Percentiles rank a stretch among this genome's conserved stretches.
Conservation (phyloP, 805 yeast species). For the Helenozyma baotianmanensis region DNA sequence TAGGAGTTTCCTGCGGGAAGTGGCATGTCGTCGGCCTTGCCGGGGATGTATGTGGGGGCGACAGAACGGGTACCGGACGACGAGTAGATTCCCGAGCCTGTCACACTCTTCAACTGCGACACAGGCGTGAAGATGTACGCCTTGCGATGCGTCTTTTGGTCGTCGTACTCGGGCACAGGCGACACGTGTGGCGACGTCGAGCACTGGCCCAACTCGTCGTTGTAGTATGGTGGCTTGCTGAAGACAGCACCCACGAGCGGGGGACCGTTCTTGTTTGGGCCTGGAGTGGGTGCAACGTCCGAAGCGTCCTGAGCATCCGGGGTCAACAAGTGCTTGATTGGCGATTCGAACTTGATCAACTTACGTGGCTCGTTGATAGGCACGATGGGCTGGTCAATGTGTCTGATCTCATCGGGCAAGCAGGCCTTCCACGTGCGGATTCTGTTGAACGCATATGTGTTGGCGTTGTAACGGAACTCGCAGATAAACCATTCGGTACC, state of each 20-base stretch:
- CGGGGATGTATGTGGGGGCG: slow-evolving; percentile 10
- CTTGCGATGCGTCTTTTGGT: slow-evolving; percentile 28
- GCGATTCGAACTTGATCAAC: slow-evolving; percentile 76
- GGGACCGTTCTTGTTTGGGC: slow-evolving; percentile 77
- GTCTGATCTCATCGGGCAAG: slow-evolving; percentile 90
- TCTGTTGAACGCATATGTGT: slow-evolving; percentile 84
- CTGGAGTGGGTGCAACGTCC: slow-evolving; percentile 77
- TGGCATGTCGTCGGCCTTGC: slow-evolving; percentile 8
- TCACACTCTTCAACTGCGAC: slow-evolving; percentile 36
- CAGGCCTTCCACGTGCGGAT: slow-evolving; percentile 99
- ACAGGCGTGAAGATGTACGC: slow-evolving; percentile 43
- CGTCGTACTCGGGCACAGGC: slow-evolving; percentile 37
- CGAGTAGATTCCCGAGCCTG: slow-evolving; percentile 9
- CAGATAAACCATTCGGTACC: slow-evolving; percentile 89
- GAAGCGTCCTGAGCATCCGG: slow-evolving; percentile 72
- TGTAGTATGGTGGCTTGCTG: slow-evolving; percentile 64
- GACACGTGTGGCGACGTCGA: slow-evolving; percentile 37
- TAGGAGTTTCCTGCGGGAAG: too few species aligned
- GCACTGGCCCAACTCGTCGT: slow-evolving; percentile 81
- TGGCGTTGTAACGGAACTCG: slow-evolving; percentile 90
- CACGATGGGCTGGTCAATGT: slow-evolving; percentile 69
- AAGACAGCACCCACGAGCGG: slow-evolving; percentile 94
- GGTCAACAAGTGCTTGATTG: slow-evolving; percentile 73
- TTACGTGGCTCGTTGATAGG: slow-evolving; percentile 65
- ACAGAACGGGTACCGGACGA: slow-evolving; percentile 15